A percentile compares a stretch with the other conserved stretches of the same genome.
These are phyloP conservation scores for Xylaria scruposa DNA, from an alignment of 495 filamentous ascomycete genomes.

Conservation along the genomic window DNA sequence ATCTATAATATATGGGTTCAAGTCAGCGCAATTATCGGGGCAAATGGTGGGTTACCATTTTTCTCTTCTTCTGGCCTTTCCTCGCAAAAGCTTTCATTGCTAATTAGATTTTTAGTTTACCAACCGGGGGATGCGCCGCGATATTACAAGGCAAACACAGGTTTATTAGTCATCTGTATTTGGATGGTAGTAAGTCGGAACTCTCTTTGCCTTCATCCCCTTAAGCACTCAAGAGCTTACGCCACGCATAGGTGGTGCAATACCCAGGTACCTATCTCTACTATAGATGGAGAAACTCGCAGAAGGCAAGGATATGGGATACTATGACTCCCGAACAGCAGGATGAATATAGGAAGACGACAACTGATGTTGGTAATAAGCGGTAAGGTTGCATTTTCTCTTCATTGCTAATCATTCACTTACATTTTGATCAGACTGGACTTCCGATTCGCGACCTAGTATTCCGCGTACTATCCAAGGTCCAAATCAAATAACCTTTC, in stretches of 20 bases:
- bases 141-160: constrained; percentile 39
- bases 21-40: constrained; percentile 40
- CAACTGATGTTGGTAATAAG: constrained; percentile 38
- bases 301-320: constrained; percentile 42
- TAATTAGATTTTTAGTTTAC: constrained; percentile 30
- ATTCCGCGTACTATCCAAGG: not conserved
- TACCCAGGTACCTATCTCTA: constrained; percentile 43
- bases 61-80: not conserved
- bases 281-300: constrained; percentile 42
- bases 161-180: constrained; percentile 37
- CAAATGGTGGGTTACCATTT: constrained; percentile 31
- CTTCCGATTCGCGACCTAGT: constrained; percentile 39
- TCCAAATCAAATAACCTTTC: not conserved
- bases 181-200: constrained; percentile 39
- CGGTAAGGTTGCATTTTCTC: constrained; percentile 33
- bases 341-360: constrained; percentile 39
- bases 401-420: not conserved
- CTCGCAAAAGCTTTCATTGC: not conserved
- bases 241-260: constrained; percentile 30
- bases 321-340: constrained; percentile 43
- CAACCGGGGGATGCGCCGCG: constrained; percentile 36
- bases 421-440: constrained; percentile 29
- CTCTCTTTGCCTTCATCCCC: not conserved
- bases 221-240: constrained; percentile 20
- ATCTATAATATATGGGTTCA: constrained; percentile 42